Base-by-base conservation (phyloP, 192 early-diverging fungal species). In the Thoreauomyces humboldtii region DNA sequence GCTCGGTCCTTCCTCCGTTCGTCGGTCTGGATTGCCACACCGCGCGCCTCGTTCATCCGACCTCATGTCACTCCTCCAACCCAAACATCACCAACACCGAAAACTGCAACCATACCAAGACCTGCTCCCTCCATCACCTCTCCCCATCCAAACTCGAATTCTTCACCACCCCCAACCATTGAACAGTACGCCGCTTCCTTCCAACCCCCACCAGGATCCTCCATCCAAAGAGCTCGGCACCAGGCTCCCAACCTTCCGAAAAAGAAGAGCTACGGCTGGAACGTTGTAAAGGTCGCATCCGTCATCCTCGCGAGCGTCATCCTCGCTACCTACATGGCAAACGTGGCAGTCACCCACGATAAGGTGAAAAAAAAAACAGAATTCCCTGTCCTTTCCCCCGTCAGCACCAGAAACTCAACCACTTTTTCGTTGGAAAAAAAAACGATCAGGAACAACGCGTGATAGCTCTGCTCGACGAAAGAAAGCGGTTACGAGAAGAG, bases 331-430 rank as follows among this genome's bases (percentile, higher is more conserved):
- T 66, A 66, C 43, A 57, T 66, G 52, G 64, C 64, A 17, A 66
- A 66, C 33, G 64, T 66, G 15, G 64, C 64, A 28, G 64, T 66
- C 22, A 66, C 64, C 17, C 53, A 57, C 29, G 64, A 66, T 27
- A 66, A 66, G 53, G 64, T 66, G 22, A 50, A 24, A 36, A 22
- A 25, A 57, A 57, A 15, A 12, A 5, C 17, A 57, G 34, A 32
- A 57, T n/a, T n/a, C n/a, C n/a, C n/a, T n/a, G n/a, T n/a, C n/a
- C n/a, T n/a, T n/a, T n/a, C n/a, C n/a, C n/a, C n/a, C n/a, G 11
- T 12, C 38, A 41, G 38, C 38, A 41, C 11, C 38, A 9, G 11
- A 41, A 25, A 7, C n/a, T 45, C n/a, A 14, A 15, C 21, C 25
- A 15, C 1, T 61, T 34, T 14, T 44, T 52, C 14, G 1, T 15